Conservation (phyloP, 192 early-diverging fungal genomes). For the Coemansia sp. region DNA sequence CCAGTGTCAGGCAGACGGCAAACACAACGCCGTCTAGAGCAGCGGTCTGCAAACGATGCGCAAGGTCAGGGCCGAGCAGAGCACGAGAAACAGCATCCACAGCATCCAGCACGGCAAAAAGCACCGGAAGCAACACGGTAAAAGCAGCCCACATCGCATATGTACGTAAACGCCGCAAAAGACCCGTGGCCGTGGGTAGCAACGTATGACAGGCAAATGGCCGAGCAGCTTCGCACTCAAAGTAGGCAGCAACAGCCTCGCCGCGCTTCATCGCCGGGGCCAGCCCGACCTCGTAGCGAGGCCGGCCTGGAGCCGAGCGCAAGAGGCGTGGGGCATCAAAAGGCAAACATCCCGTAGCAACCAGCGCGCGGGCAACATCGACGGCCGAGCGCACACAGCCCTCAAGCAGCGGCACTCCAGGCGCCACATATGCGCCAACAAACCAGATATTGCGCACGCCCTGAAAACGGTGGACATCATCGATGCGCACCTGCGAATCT, state of each 20-base stretch:
- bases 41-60: conserved; percentile 11
- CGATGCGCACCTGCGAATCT: conserved; percentile 49
- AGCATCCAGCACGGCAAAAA: background rate
- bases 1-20: conserved; percentile 5
- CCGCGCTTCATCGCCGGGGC: conserved; percentile 21
- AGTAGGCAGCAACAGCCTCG: conserved; percentile 31
- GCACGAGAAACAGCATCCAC: background rate
- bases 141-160: conserved; percentile 22
- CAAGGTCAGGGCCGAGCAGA: conserved; percentile 9
- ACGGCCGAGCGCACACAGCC: conserved; percentile 55
- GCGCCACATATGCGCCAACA: conserved; percentile 56
- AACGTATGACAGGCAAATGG: conserved; percentile 13
- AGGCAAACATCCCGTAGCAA: background rate
- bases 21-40: conserved; percentile 14
- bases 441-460: conserved; percentile 47
- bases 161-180: background rate
- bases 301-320: background rate
- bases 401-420: conserved; percentile 57
- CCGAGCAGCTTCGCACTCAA: conserved; percentile 25
- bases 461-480: conserved; percentile 37
- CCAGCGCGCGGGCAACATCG: conserved; percentile 50
- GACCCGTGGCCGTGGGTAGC: background rate
- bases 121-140: conserved; percentile 6
- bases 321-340: conserved; percentile 16
- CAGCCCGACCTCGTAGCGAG: conserved; percentile 28